Percentiles rank a stretch among this genome's conserved stretches.
Evolutionary conservation across 257 asterid species (phyloP).

Genomic region (Verbena officinalis): DNA sequence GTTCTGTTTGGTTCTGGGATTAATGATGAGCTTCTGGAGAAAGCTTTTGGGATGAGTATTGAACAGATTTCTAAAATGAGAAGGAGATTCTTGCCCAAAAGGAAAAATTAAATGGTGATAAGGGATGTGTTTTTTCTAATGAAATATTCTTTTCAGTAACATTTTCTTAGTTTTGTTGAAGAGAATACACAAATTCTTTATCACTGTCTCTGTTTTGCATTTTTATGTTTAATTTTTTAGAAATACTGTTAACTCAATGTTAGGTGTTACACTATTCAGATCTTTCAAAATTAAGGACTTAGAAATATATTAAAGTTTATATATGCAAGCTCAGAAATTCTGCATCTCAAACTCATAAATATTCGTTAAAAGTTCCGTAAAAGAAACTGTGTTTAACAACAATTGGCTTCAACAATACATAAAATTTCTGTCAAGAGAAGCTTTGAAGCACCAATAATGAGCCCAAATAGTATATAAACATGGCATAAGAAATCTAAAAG

Average conservation of each 20-base stretch:
- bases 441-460: neutral
- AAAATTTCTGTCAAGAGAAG: neutral
- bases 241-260: neutral
- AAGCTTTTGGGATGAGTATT: constrained; percentile 58
- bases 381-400: neutral
- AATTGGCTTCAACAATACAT: constrained; percentile 18
- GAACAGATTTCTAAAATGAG: constrained; percentile 45
- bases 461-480: constrained; percentile 1
- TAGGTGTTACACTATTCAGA: neutral
- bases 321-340: neutral
- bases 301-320: neutral
- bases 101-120: neutral
- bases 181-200: neutral
- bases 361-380: neutral
- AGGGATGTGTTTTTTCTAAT: neutral
- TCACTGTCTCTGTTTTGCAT: neutral
- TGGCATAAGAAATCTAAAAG: constrained; percentile 5
- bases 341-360: neutral
- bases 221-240: neutral
- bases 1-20: constrained; percentile 58
- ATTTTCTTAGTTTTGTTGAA: neutral
- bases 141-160: neutral
- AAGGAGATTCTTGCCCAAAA: constrained; percentile 42
- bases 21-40: constrained; percentile 59
- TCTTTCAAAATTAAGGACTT: neutral